Evolutionary conservation across 73 alveolate genomes (phyloP).

Genomic region (Stentor coeruleus): DNA sequence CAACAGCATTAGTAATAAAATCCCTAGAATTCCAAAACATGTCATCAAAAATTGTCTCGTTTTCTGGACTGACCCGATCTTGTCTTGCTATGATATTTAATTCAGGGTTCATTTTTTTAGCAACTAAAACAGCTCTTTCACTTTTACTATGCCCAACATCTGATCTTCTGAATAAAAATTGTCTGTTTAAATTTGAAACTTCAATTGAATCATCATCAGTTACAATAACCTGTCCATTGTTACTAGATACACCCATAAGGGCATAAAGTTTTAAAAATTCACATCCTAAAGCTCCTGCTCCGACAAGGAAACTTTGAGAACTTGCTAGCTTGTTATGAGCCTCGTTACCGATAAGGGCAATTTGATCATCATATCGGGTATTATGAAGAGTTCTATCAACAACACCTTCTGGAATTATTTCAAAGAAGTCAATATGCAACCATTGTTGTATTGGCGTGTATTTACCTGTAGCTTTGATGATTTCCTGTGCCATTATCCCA

Average conservation of each 20-base stretch:
- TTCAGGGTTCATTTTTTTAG: slow-evolving; percentile 48
- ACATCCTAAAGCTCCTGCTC: slow-evolving; percentile 99
- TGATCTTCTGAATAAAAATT: slow-evolving; percentile 90
- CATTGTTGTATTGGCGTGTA: slow-evolving; percentile 87
- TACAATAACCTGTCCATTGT: slow-evolving; percentile 55
- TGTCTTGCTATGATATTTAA: slow-evolving; percentile 37
- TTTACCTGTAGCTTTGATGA: slow-evolving; percentile 58
- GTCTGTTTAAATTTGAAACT: slow-evolving; percentile 95
- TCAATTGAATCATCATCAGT: slow-evolving; percentile 98
- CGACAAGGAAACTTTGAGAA: slow-evolving; percentile 86
- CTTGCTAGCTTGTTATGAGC: slow-evolving; percentile 46
- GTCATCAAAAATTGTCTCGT: slow-evolving; percentile 71
- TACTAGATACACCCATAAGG: slow-evolving; percentile 79
- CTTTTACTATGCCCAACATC: slow-evolving; percentile 90
- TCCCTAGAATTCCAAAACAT: slow-evolving; percentile 67
- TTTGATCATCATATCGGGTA: slow-evolving; percentile 94
- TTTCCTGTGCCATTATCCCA: slow-evolving; percentile 59
- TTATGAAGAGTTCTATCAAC: slow-evolving; percentile 93
- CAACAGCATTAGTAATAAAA: slow-evolving; percentile 83
- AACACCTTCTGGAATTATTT: slow-evolving; percentile 84
- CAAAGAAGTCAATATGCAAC: slow-evolving; percentile 93
- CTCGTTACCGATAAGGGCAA: slow-evolving; percentile 89
- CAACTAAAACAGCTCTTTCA: slow-evolving; percentile 63
- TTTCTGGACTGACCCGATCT: slow-evolving; percentile 66
- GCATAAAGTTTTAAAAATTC: slow-evolving; percentile 94